Conservation (phyloP, 495 filamentous ascomycete genomes). For the Podospora conica region DNA sequence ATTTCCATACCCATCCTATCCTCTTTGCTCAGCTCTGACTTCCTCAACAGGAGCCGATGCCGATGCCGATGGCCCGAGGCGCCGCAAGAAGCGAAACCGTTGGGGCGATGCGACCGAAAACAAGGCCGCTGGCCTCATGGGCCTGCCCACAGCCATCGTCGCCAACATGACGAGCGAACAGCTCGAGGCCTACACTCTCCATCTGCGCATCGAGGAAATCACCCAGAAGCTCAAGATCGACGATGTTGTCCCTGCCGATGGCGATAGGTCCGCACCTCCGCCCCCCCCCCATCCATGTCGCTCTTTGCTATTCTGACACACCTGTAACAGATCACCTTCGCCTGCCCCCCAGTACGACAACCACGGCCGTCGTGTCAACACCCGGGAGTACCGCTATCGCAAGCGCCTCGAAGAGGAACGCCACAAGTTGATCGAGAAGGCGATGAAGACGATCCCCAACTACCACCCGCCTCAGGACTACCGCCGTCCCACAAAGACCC, state of each 20-base stretch:
- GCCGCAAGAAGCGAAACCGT: slow-evolving; percentile 94
- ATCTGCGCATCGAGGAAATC: slow-evolving; percentile 96
- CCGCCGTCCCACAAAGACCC: slow-evolving; percentile 95
- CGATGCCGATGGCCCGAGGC: slow-evolving; percentile 58
- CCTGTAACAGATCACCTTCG: slow-evolving; percentile 70
- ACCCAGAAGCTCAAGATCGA: slow-evolving; percentile 98
- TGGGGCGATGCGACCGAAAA: slow-evolving; percentile 97
- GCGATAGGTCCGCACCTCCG: slow-evolving; percentile 65
- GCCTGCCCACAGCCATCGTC: slow-evolving; percentile 90
- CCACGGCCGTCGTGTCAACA: slow-evolving; percentile 97
- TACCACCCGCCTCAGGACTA: slow-evolving; percentile 97
- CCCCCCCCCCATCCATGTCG: neutral
- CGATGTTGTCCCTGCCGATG: slow-evolving; percentile 92
- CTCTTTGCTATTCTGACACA: slow-evolving; percentile 8
- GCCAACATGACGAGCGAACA: slow-evolving; percentile 97
- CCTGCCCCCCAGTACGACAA: slow-evolving; percentile 97
- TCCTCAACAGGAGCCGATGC: slow-evolving; percentile 32
- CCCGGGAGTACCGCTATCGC: slow-evolving; percentile 92
- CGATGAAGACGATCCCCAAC: slow-evolving; percentile 97
- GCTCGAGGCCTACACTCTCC: slow-evolving; percentile 90
- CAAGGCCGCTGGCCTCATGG: slow-evolving; percentile 96
- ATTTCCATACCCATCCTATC: neutral
- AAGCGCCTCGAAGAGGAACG: slow-evolving; percentile 97
- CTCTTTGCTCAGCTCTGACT: neutral
- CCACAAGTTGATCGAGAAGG: slow-evolving; percentile 95